These are phyloP conservation scores for Dipodascus albidus DNA, from an alignment of 805 yeast genomes.

Conservation along the genomic window DNA sequence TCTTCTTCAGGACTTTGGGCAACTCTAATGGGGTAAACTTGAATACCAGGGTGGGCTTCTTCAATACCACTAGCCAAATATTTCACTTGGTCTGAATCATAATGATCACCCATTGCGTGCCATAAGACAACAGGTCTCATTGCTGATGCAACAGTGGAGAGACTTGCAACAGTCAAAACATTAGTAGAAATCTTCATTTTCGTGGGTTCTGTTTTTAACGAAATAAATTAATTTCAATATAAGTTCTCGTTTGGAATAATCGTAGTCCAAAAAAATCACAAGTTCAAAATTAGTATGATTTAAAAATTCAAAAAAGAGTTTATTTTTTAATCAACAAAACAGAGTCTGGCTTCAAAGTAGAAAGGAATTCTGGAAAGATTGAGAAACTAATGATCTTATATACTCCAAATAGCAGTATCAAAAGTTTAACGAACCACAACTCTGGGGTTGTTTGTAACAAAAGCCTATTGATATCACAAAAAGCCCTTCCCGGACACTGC, in stretches of 20 bases:
- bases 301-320: too few relatives aligned
- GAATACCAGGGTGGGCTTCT: constrained; percentile 26
- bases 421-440: too few relatives aligned
- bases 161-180: not conserved
- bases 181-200: not conserved
- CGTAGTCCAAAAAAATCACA: too few relatives aligned
- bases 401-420: too few relatives aligned
- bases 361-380: too few relatives aligned
- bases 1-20: constrained; percentile 41
- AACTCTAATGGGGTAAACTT: constrained; percentile 42
- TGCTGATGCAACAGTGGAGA: not conserved
- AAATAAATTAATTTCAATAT: not conserved
- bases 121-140: constrained; percentile 51
- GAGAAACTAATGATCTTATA: too few relatives aligned
- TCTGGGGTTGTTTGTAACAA: too few relatives aligned
- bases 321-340: too few relatives aligned
- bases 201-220: not conserved
- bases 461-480: too few relatives aligned
- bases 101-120: constrained; percentile 80
- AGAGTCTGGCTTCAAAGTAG: too few relatives aligned
- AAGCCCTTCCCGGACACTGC: too few relatives aligned
- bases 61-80: constrained; percentile 32
- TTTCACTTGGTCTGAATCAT: constrained; percentile 47
- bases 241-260: not conserved
- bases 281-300: too few relatives aligned